These are phyloP conservation scores for Solanum gandarillasii DNA, from an alignment of 257 asterid genomes.

Conservation along the genomic window DNA sequence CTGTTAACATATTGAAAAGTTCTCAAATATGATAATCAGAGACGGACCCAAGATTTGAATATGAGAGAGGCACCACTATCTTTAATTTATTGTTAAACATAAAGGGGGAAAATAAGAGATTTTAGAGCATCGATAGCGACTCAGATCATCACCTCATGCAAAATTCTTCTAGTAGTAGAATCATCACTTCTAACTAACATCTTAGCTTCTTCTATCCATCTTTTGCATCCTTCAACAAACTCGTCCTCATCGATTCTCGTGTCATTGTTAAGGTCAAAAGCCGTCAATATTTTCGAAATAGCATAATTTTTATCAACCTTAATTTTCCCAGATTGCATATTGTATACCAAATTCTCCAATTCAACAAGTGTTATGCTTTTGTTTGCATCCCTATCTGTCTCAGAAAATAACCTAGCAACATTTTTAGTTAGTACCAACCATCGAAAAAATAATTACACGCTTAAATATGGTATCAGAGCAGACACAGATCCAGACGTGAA, in stretches of 20 bases:
- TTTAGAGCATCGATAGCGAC: background rate
- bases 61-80: background rate
- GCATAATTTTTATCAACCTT: constrained; percentile 31
- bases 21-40: background rate
- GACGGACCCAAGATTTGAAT: background rate
- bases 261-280: constrained; percentile 17
- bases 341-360: constrained; percentile 19
- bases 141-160: background rate
- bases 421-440: background rate
- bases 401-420: constrained; percentile 13
- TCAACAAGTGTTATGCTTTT: constrained; percentile 19
- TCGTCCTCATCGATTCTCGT: constrained; percentile 20
- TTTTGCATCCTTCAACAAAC: constrained; percentile 23
- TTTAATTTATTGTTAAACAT: background rate
- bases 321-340: constrained; percentile 20
- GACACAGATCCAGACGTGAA: background rate
- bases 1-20: background rate
- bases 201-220: constrained; percentile 25
- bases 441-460: background rate
- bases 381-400: constrained; percentile 26
- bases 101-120: background rate
- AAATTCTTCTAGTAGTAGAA: background rate
- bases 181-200: constrained; percentile 10
- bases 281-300: constrained; percentile 14
- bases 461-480: background rate